Evolutionary conservation across 2,329 filamentous ascomycete species (phyloP).

Genomic region (Cucurbitaria berberidis): DNA sequence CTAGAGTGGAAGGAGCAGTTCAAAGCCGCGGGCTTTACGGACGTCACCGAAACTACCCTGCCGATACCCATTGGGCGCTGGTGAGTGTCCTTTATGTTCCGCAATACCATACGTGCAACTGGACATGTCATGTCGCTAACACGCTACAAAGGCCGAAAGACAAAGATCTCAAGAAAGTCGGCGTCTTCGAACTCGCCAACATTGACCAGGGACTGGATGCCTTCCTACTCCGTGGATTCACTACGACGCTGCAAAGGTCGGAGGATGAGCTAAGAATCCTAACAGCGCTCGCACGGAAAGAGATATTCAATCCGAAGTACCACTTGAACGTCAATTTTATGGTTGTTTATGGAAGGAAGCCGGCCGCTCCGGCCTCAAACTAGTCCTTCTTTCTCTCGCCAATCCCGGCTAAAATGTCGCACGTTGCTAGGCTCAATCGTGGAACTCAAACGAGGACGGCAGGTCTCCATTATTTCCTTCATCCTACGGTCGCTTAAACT

Average conservation of each 20-base stretch:
- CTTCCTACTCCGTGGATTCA: constrained; percentile 9
- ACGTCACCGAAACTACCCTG: constrained; percentile 7
- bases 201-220: constrained; percentile 11
- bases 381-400: not conserved
- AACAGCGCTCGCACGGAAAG: constrained; percentile 7
- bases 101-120: not conserved
- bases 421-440: not conserved
- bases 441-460: not conserved
- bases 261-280: constrained; percentile 8
- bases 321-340: constrained; percentile 12
- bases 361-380: not conserved
- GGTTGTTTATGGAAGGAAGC: constrained; percentile 8
- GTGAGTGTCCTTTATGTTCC: not conserved
- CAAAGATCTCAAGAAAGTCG: constrained; percentile 18
- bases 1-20: constrained; percentile 8
- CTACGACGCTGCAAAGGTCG: constrained; percentile 7
- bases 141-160: constrained; percentile 19
- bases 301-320: constrained; percentile 8
- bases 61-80: constrained; percentile 10
- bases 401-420: not conserved
- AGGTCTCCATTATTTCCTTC: not conserved
- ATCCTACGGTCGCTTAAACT: not conserved
- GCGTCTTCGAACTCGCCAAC: constrained; percentile 15
- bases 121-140: not conserved
- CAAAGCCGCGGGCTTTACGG: constrained; percentile 6